A percentile compares a stretch with the other conserved stretches of the same genome.
These are phyloP conservation scores for Sphenostylis stenocarpa DNA, from an alignment of 306 rosid species.

Conservation along the genomic window DNA sequence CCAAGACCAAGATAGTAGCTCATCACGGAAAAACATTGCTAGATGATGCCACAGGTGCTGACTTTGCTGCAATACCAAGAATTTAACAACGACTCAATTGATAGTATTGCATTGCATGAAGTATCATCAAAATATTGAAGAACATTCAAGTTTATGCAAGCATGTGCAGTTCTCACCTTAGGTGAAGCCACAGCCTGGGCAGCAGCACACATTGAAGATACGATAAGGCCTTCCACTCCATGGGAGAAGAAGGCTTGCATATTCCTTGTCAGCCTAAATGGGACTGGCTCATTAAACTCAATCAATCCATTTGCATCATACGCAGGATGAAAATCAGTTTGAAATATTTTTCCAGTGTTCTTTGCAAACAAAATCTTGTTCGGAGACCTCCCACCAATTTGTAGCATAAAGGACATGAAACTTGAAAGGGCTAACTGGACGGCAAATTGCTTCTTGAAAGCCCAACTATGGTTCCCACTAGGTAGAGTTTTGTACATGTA, in stretches of 20 bases:
- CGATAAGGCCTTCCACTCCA: conserved; percentile 97
- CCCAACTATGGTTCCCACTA: conserved; percentile 95
- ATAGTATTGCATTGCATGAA: conserved; percentile 15
- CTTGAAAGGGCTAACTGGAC: conserved; percentile 97
- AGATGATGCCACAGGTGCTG: conserved; percentile 98
- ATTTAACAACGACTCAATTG: conserved; percentile 28
- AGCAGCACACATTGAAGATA: conserved; percentile 98
- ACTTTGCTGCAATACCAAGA: conserved; percentile 74
- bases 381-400: conserved; percentile 98
- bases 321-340: conserved; percentile 97
- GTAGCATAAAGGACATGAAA: conserved; percentile 93
- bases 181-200: conserved; percentile 96
- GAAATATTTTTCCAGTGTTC: conserved; percentile 97
- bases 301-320: conserved; percentile 93
- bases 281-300: conserved; percentile 93
- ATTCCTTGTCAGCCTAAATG: conserved; percentile 96
- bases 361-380: conserved; percentile 95
- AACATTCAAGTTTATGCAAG: not conserved
- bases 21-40: conserved; percentile 99
- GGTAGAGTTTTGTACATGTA: conserved; percentile 94
- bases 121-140: conserved; percentile 11
- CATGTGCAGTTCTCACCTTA: conserved; percentile 54
- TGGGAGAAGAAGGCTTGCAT: conserved; percentile 95
- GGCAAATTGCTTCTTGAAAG: conserved; percentile 97
- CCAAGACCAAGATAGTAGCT: conserved; percentile 98